A percentile compares a stretch with the other conserved stretches of the same genome.
These are phyloP conservation scores for Barnettozyma hawaiiensis DNA, from an alignment of 1,139 yeast species.

Conservation along the genomic window DNA sequence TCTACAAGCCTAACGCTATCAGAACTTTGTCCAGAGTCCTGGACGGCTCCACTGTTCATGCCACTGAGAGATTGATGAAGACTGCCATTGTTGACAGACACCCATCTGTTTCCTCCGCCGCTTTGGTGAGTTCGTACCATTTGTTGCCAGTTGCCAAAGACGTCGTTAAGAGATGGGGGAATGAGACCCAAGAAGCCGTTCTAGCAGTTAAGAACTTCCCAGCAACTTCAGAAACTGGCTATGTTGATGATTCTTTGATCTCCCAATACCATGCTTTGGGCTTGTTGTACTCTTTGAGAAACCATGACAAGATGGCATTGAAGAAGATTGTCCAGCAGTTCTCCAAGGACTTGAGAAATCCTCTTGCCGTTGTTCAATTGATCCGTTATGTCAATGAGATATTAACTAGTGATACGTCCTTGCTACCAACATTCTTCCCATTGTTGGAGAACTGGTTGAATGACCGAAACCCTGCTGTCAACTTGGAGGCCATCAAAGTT, in stretches of 20 bases:
- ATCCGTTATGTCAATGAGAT: constrained; percentile 77
- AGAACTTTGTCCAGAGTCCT: constrained; percentile 86
- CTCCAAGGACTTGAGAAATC: constrained; percentile 59
- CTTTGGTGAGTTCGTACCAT: constrained; percentile 86
- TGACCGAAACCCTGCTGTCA: constrained; percentile 86
- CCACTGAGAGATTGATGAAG: constrained; percentile 89
- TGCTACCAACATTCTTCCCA: constrained; percentile 48
- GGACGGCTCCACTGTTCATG: constrained; percentile 88
- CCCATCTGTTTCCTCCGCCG: constrained; percentile 87
- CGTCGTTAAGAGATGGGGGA: constrained; percentile 87
- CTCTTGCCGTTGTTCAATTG: constrained; percentile 77
- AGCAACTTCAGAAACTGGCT: constrained; percentile 27
- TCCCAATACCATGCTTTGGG: constrained; percentile 97
- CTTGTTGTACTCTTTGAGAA: constrained; percentile 77
- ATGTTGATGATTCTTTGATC: constrained; percentile 68
- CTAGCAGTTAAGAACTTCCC: constrained; percentile 62
- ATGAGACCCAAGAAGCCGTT: constrained; percentile 88
- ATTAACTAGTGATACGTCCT: constrained; percentile 46
- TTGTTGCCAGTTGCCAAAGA: constrained; percentile 85
- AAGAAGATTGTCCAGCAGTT: constrained; percentile 85
- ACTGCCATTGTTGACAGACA: constrained; percentile 90
- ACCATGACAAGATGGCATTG: constrained; percentile 91
- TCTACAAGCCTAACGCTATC: constrained; percentile 92
- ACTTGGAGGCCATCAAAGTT: constrained; percentile 87
- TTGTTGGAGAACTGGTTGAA: constrained; percentile 65